Percentiles rank a stretch among this genome's conserved stretches.
phyloP scores from a whole-genome alignment of 306 rosid species.

The Quercus glauca region DNA sequence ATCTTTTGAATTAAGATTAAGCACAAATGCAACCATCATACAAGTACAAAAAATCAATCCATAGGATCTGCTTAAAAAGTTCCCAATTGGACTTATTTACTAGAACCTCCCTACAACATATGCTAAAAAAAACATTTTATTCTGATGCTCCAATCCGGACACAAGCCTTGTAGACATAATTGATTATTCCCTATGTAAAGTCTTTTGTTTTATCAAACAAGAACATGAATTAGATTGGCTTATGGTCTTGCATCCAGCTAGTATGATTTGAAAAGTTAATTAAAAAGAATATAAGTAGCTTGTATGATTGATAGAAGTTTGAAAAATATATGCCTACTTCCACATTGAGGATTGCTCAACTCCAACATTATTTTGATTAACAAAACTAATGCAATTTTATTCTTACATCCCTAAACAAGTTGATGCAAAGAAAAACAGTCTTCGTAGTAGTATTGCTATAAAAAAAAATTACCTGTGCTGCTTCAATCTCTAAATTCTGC shows the following conservation, averaged over 20 bases:
- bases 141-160: too few relatives aligned
- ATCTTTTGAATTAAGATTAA: not conserved
- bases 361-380: not conserved
- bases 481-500: slow-evolving; percentile 68
- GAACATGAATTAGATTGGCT: not conserved
- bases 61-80: not conserved
- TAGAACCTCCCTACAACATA: not conserved
- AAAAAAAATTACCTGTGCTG: slow-evolving; percentile 54
- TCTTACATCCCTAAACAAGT: not conserved
- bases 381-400: not conserved
- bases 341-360: not conserved
- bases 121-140: too few relatives aligned
- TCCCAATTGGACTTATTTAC: not conserved
- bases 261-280: not conserved
- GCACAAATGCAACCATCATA: not conserved
- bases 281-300: not conserved
- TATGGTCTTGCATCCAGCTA: slow-evolving; percentile 4
- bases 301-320: not conserved
- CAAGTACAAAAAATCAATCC: not conserved
- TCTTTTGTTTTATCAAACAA: too few relatives aligned
- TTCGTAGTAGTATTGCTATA: not conserved
- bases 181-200: too few relatives aligned
- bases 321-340: not conserved
- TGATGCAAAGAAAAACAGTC: not conserved
- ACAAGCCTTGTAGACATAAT: too few relatives aligned